Conservation (phyloP, 345 rosid species). For the Cardiospermum halicacabum region DNA sequence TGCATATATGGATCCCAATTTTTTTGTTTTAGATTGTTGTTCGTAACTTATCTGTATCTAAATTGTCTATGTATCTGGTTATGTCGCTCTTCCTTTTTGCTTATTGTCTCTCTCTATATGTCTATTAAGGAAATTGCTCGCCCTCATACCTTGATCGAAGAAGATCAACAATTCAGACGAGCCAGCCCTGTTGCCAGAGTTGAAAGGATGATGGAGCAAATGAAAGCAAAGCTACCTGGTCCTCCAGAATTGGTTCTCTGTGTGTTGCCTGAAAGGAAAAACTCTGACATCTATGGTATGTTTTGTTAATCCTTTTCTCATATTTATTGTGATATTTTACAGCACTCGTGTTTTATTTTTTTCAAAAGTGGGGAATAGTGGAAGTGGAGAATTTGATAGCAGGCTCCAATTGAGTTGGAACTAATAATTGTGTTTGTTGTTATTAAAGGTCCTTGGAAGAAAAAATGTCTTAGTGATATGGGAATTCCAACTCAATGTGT, state of each 20-base stretch:
- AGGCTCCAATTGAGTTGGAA: no score
- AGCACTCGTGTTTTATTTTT: constrained; percentile 13
- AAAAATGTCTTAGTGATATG: constrained; percentile 52
- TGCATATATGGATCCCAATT: constrained; percentile 13
- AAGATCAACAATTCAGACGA: constrained; percentile 51
- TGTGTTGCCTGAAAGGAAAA: constrained; percentile 76
- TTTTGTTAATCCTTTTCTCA: constrained; percentile 11
- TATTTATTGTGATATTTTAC: constrained; percentile 4
- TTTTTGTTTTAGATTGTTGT: constrained; percentile 10
- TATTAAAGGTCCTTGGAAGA: constrained; percentile 93
- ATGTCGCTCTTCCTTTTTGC: neutral
- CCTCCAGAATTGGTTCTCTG: constrained; percentile 67
- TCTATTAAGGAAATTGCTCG: constrained; percentile 54
- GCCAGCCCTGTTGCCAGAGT: constrained; percentile 63
- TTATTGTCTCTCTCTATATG: constrained; percentile 10
- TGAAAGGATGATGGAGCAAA: constrained; percentile 61
- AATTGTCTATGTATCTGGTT: neutral
- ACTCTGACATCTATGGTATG: constrained; percentile 75
- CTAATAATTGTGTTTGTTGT: no score
- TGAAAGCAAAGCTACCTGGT: constrained; percentile 48
- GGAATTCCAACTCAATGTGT: constrained; percentile 88
- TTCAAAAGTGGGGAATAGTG: no score
- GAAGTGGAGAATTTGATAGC: no score
- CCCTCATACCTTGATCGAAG: constrained; percentile 70
- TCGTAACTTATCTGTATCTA: neutral